These are phyloP conservation scores for Chlorophyllum brunneum DNA, from an alignment of 768 basidiomycete species.

Conservation along the genomic window DNA sequence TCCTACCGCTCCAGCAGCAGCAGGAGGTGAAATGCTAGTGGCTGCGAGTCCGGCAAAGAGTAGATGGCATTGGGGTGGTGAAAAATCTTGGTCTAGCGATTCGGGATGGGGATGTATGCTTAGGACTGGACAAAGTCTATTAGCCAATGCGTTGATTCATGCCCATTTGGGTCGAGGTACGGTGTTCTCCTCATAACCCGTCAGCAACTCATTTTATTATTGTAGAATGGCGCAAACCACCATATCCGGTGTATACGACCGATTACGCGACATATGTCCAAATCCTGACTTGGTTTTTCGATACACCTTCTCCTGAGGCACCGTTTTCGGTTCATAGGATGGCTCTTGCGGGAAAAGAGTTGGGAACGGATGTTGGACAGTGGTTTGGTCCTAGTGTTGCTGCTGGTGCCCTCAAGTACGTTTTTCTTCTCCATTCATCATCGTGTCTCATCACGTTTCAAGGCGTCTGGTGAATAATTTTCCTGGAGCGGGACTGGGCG, in stretches of 20 bases:
- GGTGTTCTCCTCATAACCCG: conserved; percentile 19
- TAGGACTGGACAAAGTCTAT: conserved; percentile 32
- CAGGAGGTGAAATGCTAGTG: no score
- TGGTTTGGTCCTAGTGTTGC: conserved; percentile 99
- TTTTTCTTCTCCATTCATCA: not conserved
- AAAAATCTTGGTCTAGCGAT: conserved; percentile 61
- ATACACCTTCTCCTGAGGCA: conserved; percentile 76
- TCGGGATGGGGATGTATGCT: conserved; percentile 38
- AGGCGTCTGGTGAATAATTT: conserved; percentile 78
- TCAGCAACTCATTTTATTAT: not conserved
- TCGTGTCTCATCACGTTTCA: not conserved
- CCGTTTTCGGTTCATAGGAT: conserved; percentile 97
- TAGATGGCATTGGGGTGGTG: conserved; percentile 67
- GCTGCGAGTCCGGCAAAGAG: conserved; percentile 34
- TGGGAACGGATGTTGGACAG: conserved; percentile 93
- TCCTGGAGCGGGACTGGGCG: conserved; percentile 76
- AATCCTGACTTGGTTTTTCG: conserved; percentile 93
- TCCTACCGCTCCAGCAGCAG: no score
- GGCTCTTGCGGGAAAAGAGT: conserved; percentile 90
- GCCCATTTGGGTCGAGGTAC: conserved; percentile 58
- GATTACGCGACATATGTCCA: conserved; percentile 86
- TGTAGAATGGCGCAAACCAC: conserved; percentile 83
- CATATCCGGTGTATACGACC: conserved; percentile 50
- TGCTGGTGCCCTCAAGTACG: conserved; percentile 91
- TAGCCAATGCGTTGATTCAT: conserved; percentile 37